These are phyloP conservation scores for Camelina neglecta DNA, from an alignment of 345 rosid genomes.

Conservation along the genomic window DNA sequence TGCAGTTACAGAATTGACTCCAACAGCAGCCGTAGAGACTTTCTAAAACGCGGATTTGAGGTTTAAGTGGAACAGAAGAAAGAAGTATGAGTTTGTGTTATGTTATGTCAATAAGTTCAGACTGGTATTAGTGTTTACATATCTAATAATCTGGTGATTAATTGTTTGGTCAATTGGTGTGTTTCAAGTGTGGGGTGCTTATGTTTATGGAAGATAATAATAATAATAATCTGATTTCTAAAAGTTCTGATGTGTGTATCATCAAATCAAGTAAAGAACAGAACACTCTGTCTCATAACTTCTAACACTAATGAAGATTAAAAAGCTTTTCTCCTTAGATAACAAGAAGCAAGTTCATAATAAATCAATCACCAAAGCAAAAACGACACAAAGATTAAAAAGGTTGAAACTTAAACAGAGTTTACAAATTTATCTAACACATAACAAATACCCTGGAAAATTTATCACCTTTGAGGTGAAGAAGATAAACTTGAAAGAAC, in stretches of 20 bases:
- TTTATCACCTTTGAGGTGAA: conserved; percentile 29
- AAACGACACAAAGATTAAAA: conserved; percentile 5
- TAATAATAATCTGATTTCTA: conserved; percentile 26
- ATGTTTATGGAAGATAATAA: conserved; percentile 34
- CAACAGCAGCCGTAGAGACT: conserved; percentile 55
- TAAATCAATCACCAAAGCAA: neutral
- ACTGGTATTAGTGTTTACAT: conserved; percentile 33
- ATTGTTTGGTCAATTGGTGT: conserved; percentile 39
- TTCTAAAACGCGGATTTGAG: conserved; percentile 17
- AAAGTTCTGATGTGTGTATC: neutral
- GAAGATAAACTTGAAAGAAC: conserved; percentile 17
- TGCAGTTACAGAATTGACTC: conserved; percentile 42
- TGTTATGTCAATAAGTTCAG: conserved; percentile 36
- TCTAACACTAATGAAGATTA: neutral
- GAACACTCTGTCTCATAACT: conserved; percentile 21
- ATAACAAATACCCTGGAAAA: conserved; percentile 6
- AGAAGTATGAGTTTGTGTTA: conserved; percentile 27
- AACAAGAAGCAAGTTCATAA: neutral
- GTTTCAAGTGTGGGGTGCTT: conserved; percentile 35
- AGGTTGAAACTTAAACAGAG: conserved; percentile 14
- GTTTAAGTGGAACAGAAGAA: conserved; percentile 9
- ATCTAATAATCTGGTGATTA: conserved; percentile 14
- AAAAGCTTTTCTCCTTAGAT: neutral
- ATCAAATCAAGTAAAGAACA: conserved; percentile 4
- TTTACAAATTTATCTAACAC: conserved; percentile 13